phyloP scores from a whole-genome alignment of 2,329 filamentous ascomycete genomes.

The Neonectria hederae region DNA sequence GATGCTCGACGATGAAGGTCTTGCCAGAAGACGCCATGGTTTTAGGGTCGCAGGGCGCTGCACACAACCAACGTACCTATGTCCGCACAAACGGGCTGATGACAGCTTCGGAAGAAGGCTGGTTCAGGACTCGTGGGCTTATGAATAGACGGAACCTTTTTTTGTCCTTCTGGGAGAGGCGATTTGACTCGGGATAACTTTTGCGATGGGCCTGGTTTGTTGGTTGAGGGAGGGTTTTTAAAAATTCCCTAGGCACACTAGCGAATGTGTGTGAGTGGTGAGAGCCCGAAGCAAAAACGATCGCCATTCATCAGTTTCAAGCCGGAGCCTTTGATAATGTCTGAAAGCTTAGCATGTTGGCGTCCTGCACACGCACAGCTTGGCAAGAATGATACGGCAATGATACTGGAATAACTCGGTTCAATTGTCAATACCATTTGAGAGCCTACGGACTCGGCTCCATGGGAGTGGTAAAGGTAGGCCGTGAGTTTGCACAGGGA shows the following conservation, averaged over 20 bases:
- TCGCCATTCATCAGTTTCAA: constrained; percentile 11
- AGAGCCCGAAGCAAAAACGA: constrained; percentile 2
- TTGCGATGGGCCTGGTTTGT: constrained; percentile 1
- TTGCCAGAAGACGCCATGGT: constrained; percentile 60
- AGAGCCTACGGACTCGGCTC: background rate
- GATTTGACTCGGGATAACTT: background rate
- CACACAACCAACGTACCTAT: background rate
- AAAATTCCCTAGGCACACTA: constrained; percentile 22
- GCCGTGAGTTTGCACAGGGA: background rate
- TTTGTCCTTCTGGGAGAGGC: background rate
- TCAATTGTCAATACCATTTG: background rate
- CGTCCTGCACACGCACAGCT: background rate
- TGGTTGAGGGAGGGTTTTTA: constrained; percentile 10
- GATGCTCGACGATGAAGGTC: constrained; percentile 94
- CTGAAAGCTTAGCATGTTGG: background rate
- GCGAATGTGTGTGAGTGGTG: constrained; percentile 6
- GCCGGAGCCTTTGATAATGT: background rate
- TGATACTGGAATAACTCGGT: background rate
- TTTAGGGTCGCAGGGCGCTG: background rate
- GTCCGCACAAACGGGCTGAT: constrained; percentile 4
- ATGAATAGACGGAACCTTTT: background rate
- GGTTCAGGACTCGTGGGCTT: background rate
- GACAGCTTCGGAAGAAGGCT: background rate
- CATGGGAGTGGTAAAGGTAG: background rate
- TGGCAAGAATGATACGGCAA: background rate